Percentiles rank a stretch among this genome's conserved stretches.
phyloP scores from a whole-genome alignment of 2,329 filamentous ascomycete species.

The Huntiella savannae region DNA sequence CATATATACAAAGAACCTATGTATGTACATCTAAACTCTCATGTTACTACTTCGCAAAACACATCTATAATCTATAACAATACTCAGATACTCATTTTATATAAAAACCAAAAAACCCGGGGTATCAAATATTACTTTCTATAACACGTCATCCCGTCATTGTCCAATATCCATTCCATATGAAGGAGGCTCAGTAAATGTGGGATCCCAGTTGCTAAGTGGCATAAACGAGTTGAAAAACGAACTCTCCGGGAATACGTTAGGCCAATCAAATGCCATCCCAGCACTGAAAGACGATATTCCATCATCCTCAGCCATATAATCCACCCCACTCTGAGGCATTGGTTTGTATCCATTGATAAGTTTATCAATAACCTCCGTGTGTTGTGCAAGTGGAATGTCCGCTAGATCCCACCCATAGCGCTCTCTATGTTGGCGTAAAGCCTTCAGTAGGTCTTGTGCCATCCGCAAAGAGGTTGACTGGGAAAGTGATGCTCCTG shows the following conservation, averaged over 20 bases:
- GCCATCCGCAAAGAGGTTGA: constrained; percentile 25
- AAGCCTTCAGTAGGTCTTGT: constrained; percentile 21
- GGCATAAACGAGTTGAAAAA: constrained; percentile 10
- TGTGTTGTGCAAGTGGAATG: constrained; percentile 28
- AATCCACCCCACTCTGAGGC: not conserved
- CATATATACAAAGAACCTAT: too few species aligned
- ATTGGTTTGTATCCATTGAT: constrained; percentile 12
- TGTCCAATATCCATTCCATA: too few species aligned
- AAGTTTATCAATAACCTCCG: constrained; percentile 27
- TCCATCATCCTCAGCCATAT: not conserved
- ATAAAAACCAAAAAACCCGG: too few species aligned
- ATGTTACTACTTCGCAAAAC: too few species aligned
- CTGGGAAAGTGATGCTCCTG: constrained; percentile 17
- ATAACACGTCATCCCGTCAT: too few species aligned
- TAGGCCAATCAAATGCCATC: constrained; percentile 10
- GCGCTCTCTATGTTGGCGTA: constrained; percentile 22
- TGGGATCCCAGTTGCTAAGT: constrained; percentile 4
- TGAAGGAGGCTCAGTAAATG: constrained; percentile 8
- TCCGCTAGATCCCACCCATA: constrained; percentile 31
- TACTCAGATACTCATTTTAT: too few species aligned
- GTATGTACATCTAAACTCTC: too few species aligned
- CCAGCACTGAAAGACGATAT: constrained; percentile 6
- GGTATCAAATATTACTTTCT: too few species aligned
- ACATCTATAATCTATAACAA: too few species aligned
- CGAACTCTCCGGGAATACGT: constrained; percentile 8